phyloP scores from a whole-genome alignment of 208 protist genomes.

The Perkinsela sp. region DNA sequence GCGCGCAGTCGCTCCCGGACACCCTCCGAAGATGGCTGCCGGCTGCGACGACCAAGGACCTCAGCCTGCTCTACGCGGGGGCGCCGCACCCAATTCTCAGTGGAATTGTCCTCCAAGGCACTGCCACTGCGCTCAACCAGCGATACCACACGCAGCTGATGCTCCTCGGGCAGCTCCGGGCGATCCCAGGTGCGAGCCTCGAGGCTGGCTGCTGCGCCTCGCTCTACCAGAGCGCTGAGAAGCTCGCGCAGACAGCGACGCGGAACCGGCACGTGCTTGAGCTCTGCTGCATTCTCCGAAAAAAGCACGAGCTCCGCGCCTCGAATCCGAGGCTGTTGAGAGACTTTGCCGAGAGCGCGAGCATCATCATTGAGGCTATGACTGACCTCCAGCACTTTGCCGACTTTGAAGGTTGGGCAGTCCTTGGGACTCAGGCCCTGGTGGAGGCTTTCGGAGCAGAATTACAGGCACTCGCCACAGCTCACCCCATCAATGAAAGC shows the following conservation, averaged over 20 bases:
- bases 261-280: neutral
- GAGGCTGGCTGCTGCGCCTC: neutral
- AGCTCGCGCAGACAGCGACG: neutral
- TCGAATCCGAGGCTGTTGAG: too few relatives aligned
- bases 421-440: too few relatives aligned
- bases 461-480: too few relatives aligned
- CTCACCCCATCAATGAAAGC: too few relatives aligned
- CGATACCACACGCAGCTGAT: neutral
- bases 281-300: neutral
- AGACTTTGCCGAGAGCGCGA: too few relatives aligned
- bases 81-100: neutral
- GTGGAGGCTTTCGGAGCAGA: too few relatives aligned
- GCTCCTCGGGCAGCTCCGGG: neutral
- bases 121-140: neutral
- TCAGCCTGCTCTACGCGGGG: neutral
- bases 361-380: too few relatives aligned
- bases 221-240: neutral
- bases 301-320: neutral
- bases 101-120: neutral
- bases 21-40: neutral
- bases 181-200: neutral
- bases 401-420: too few relatives aligned
- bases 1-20: neutral
- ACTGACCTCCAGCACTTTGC: too few relatives aligned
- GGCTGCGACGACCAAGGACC: neutral